phyloP scores from a whole-genome alignment of 2,329 filamentous ascomycete species.

The Salinomyces thailandicus region DNA sequence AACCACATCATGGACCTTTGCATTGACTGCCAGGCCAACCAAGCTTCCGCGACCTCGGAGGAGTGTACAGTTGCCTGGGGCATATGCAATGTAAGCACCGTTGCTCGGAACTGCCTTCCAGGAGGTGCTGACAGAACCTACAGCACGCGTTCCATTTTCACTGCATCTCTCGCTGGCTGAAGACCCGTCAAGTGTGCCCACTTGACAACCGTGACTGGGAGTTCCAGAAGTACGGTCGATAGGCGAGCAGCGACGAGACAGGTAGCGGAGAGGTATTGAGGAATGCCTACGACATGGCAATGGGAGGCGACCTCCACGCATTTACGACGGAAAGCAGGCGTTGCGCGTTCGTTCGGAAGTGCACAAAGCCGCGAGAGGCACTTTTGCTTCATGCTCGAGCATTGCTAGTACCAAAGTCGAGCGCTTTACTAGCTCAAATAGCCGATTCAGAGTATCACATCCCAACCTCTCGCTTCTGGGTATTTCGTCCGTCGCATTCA shows the following conservation, averaged over 20 bases:
- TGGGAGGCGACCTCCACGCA: background rate
- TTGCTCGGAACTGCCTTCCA: no score
- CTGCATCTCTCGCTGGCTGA: conserved; percentile 97
- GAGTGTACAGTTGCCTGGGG: conserved; percentile 99
- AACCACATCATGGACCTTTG: conserved; percentile 99
- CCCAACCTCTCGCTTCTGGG: no score
- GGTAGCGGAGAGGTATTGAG: no score
- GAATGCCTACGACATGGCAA: no score
- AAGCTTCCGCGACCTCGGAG: conserved; percentile 91
- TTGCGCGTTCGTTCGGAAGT: background rate
- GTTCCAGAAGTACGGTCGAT: conserved; percentile 94
- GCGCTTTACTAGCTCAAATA: background rate
- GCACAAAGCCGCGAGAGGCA: background rate
- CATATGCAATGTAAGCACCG: conserved; percentile 82
- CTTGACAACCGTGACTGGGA: conserved; percentile 98
- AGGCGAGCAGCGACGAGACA: conserved; percentile 10
- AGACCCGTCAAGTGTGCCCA: conserved; percentile 96
- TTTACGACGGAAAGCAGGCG: conserved; percentile 4
- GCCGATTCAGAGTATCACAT: background rate
- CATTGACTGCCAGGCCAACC: conserved; percentile 98
- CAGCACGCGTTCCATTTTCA: conserved; percentile 99
- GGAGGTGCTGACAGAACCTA: background rate
- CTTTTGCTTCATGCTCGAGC: no score
- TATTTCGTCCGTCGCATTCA: no score
- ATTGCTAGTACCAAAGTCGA: no score